These are phyloP conservation scores for Tetrapyrgos nigripes DNA, from an alignment of 1,284 basidiomycete species.

Conservation along the genomic window DNA sequence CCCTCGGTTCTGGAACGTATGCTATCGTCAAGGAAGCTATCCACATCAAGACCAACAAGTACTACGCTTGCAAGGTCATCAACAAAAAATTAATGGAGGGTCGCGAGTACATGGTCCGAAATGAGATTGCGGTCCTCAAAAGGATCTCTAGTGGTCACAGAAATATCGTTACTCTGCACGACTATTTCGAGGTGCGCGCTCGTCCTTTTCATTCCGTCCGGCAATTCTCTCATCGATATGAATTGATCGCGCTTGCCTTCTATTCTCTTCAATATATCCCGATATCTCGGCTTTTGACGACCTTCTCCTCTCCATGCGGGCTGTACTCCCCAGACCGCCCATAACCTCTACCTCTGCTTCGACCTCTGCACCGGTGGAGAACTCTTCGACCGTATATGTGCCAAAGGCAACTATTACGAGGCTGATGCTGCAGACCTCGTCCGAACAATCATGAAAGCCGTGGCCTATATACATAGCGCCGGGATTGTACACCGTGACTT, in stretches of 20 bases:
- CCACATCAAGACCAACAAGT: constrained; percentile 88
- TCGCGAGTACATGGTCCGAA: constrained; percentile 92
- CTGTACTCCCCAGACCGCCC: constrained; percentile 74
- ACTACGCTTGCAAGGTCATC: constrained; percentile 94
- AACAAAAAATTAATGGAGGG: constrained; percentile 99
- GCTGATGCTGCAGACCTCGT: constrained; percentile 92
- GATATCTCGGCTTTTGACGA: neutral
- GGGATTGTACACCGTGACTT: constrained; percentile 98
- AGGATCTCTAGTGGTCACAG: constrained; percentile 89
- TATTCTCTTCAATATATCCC: neutral
- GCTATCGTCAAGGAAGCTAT: constrained; percentile 96
- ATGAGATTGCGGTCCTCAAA: constrained; percentile 97
- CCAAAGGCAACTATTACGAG: constrained; percentile 97
- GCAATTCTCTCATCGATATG: neutral
- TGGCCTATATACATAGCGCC: constrained; percentile 91
- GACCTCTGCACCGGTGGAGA: constrained; percentile 98
- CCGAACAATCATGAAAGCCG: constrained; percentile 86
- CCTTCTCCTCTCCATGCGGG: too few species aligned
- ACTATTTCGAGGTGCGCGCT: constrained; percentile 89
- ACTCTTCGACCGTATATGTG: constrained; percentile 98
- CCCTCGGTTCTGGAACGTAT: constrained; percentile 91
- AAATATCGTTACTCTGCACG: constrained; percentile 92
- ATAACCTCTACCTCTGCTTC: constrained; percentile 95
- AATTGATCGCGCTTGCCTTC: constrained; percentile 14
- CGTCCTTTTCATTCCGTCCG: constrained; percentile 1